Evolutionary conservation across 306 rosid genomes (phyloP).

Genomic region (Corylus heterophylla): DNA sequence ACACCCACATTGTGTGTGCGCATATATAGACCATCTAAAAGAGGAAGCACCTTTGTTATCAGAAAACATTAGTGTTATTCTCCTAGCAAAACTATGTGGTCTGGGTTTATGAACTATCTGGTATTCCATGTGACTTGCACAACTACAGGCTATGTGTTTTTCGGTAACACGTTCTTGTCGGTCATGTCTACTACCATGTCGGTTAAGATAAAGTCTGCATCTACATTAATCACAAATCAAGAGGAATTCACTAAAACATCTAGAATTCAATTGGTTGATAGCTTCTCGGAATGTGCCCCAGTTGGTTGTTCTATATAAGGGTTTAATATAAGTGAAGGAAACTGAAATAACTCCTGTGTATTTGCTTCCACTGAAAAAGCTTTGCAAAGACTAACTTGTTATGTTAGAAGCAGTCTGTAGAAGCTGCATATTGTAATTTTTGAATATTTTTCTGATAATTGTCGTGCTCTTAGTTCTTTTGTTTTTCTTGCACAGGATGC

Average conservation of each 20-base stretch:
- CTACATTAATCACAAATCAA: not conserved
- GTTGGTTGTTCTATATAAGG: not conserved
- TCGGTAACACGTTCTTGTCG: not conserved
- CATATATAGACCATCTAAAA: not conserved
- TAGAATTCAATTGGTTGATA: not conserved
- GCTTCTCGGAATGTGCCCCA: not conserved
- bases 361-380: not conserved
- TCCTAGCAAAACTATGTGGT: too few relatives aligned
- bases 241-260: not conserved
- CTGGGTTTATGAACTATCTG: too few relatives aligned
- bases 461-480: slow-evolving; percentile 22
- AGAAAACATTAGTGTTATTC: too few relatives aligned
- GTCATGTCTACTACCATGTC: not conserved
- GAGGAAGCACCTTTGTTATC: not conserved
- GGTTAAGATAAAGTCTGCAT: not conserved
- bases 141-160: not conserved
- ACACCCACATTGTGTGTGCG: not conserved
- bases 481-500: slow-evolving; percentile 65
- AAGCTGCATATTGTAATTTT: slow-evolving; percentile 19
- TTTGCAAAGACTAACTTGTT: not conserved
- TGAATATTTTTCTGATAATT: slow-evolving; percentile 15
- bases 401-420: not conserved
- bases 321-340: not conserved
- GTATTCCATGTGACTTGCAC: not conserved
- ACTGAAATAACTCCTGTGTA: not conserved